Base-by-base conservation (phyloP, 2,329 filamentous ascomycete genomes). In the Clonostachys chloroleuca region DNA sequence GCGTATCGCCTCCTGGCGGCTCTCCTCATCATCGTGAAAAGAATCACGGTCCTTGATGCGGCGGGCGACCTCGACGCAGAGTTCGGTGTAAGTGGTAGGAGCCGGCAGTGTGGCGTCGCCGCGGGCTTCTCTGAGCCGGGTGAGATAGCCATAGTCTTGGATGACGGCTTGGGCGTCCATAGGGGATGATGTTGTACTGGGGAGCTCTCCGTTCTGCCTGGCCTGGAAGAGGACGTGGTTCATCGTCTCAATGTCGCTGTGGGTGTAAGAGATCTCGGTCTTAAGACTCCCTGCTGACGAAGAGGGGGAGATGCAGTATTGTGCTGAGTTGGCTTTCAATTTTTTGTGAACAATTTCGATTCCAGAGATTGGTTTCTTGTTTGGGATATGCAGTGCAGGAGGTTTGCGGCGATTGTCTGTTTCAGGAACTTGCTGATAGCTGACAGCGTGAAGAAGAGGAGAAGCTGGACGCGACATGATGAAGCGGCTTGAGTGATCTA, bases 21-120 rank as follows among this genome's bases (percentile, higher is more conserved):
- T 51, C 20, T 20, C 60, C 45, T 46, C 51, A 17, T 39, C 57
- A 20, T 52, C 45, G 12, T 44, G 40, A 1, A 53, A 37, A 18
- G 58, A 52, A 50, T 72, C 66, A 3, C 70, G 68, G 16, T 65
- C 59, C 5, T 55, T 53, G 42, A 72, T 69, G 5, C 54, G 54
- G 5, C 62, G 61, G 4, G 61, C 52, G 14, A 70, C 61, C 17
- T 66, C 56, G 10, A 69, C 55, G 0, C 54, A 56, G 0, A 68
- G 43, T 1, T 54, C 34, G 1, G 51, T 52, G 40, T 64, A 65
- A 1, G 54, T 43, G 2, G 56, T 43, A 0, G 53, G 40, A n/a
- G 54, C 51, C 8, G 53, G 55, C 1, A 48, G 39, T 7, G 46
- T 45, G 0, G 10, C 17, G 8, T 59, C 44, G 0, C 57, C 58